A percentile compares a stretch with the other conserved stretches of the same genome.
These are phyloP conservation scores for Grosmannia serpens DNA, from an alignment of 2,329 filamentous ascomycete genomes.

Conservation along the genomic window DNA sequence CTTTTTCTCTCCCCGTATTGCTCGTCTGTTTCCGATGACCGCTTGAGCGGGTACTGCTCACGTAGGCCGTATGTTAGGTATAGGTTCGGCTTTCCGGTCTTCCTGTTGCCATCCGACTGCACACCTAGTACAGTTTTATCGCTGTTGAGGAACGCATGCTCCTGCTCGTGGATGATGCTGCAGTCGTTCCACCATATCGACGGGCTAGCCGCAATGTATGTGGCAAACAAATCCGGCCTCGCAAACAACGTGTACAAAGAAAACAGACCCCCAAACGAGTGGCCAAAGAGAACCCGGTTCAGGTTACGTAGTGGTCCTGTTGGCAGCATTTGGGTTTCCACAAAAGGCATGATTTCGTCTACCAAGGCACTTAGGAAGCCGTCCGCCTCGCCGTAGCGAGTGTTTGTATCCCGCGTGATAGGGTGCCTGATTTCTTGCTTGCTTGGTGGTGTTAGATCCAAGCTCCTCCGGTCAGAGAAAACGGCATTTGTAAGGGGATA, in stretches of 20 bases:
- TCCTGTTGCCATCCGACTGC: no score
- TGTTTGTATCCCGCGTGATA: background rate
- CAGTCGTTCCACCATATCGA: slow-evolving; percentile 9
- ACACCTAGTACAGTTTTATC: no score
- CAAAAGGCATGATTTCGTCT: background rate
- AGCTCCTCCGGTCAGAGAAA: background rate
- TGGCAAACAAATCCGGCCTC: slow-evolving; percentile 8
- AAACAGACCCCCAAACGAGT: slow-evolving; percentile 10
- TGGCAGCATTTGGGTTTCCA: background rate
- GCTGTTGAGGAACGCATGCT: background rate
- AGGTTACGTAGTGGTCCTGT: background rate
- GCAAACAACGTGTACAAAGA: slow-evolving; percentile 5
- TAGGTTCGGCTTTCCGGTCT: slow-evolving; percentile 1
- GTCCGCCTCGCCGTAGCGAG: background rate
- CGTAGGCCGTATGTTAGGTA: slow-evolving; percentile 6
- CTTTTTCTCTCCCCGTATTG: background rate
- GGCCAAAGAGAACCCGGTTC: slow-evolving; percentile 6
- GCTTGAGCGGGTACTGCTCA: slow-evolving; percentile 2
- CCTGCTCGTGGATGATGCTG: slow-evolving; percentile 2
- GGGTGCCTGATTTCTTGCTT: background rate
- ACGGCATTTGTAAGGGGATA: slow-evolving; percentile 3
- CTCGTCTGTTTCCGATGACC: slow-evolving; percentile 4
- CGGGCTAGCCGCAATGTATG: slow-evolving; percentile 7
- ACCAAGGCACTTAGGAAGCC: background rate
- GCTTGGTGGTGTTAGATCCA: slow-evolving; percentile 7